phyloP scores from a whole-genome alignment of 192 early-diverging fungal genomes.

The Coemansia asiatica region DNA sequence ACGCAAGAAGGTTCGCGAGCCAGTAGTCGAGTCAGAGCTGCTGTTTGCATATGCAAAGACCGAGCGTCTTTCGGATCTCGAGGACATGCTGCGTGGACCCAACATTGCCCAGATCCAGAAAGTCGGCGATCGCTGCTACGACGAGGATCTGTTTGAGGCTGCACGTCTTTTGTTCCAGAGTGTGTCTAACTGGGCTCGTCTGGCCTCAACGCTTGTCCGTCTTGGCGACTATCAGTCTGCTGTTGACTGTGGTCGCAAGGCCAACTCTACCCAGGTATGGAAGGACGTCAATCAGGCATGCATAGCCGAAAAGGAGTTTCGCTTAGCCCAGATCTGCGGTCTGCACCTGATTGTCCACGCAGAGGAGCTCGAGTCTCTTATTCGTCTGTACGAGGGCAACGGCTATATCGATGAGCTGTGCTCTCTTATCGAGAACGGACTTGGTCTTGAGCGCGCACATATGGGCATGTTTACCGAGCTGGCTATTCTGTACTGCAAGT shows the following conservation, averaged over 20 bases:
- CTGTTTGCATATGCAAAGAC: constrained; percentile 97
- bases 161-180: constrained; percentile 93
- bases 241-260: constrained; percentile 98
- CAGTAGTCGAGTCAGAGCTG: constrained; percentile 93
- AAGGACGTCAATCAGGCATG: constrained; percentile 98
- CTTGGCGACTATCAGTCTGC: constrained; percentile 94
- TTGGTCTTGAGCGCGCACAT: constrained; percentile 96
- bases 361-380: constrained; percentile 91
- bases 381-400: constrained; percentile 80
- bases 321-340: constrained; percentile 97
- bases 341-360: constrained; percentile 95
- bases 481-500: constrained; percentile 95
- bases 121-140: constrained; percentile 96
- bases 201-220: constrained; percentile 95
- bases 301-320: constrained; percentile 92
- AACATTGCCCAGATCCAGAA: constrained; percentile 93
- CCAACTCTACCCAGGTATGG: constrained; percentile 98
- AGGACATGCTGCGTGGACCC: constrained; percentile 89
- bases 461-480: constrained; percentile 99
- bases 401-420: constrained; percentile 94
- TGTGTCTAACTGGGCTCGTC: constrained; percentile 96
- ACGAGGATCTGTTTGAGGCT: constrained; percentile 86
- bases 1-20: constrained; percentile 93
- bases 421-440: constrained; percentile 84
- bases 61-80: constrained; percentile 82